Conservation (phyloP, 495 filamentous ascomycete species). For the Paragyromitra xinjiangensis region DNA sequence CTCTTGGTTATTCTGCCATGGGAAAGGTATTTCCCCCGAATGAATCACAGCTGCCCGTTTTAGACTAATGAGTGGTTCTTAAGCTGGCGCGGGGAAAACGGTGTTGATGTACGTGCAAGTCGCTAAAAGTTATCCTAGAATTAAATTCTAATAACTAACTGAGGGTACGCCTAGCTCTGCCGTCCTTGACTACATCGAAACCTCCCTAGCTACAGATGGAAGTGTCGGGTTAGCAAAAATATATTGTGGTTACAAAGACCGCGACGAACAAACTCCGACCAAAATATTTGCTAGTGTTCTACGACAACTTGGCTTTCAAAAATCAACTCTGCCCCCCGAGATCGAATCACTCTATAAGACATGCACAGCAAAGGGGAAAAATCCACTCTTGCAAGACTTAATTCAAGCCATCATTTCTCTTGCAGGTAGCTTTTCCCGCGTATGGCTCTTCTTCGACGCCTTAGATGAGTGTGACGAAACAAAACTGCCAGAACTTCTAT, state of each 20-base stretch:
- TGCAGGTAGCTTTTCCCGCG: constrained; percentile 7
- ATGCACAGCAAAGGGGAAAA: not conserved
- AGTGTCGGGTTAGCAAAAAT: constrained; percentile 21
- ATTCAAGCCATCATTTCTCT: constrained; percentile 1
- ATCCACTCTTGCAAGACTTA: not conserved
- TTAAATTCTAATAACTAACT: not conserved
- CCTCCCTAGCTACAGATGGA: not conserved
- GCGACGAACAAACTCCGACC: constrained; percentile 30
- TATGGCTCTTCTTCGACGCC: constrained; percentile 44
- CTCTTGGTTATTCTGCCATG: constrained; percentile 32
- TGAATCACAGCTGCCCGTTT: not conserved
- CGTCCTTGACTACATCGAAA: constrained; percentile 12
- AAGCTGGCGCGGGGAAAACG: constrained; percentile 34
- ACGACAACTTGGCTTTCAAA: constrained; percentile 24
- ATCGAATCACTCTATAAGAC: constrained; percentile 10
- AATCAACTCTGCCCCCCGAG: not conserved
- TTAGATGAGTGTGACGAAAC: constrained; percentile 38
- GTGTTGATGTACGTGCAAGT: constrained; percentile 3
- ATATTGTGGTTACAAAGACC: constrained; percentile 43
- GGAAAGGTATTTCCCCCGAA: constrained; percentile 5
- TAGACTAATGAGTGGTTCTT: not conserved
- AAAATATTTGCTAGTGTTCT: constrained; percentile 41
- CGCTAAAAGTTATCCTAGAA: too few species aligned
- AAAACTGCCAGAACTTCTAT: constrained; percentile 1
- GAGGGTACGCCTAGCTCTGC: not conserved